Evolutionary conservation across 2,329 filamentous ascomycete genomes (phyloP).

Genomic region (Monilinia polystroma): DNA sequence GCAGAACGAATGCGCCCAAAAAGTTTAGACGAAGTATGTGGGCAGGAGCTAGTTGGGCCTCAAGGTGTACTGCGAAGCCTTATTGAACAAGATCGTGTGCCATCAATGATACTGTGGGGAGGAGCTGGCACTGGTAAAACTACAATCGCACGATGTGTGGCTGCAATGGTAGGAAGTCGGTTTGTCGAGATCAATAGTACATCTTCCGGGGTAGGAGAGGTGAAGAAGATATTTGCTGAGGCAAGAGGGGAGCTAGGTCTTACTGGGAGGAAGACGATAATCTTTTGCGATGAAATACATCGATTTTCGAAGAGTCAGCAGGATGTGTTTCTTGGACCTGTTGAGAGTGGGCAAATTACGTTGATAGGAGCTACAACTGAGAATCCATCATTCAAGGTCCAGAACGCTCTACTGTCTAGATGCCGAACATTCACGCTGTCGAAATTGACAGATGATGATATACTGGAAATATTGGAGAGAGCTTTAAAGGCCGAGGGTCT

Average conservation of each 20-base stretch:
- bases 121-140: constrained; percentile 81
- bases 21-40: constrained; percentile 80
- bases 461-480: constrained; percentile 72
- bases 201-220: constrained; percentile 80
- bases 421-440: constrained; percentile 88
- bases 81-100: constrained; percentile 81
- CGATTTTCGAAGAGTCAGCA: constrained; percentile 76
- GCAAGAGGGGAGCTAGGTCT: constrained; percentile 76
- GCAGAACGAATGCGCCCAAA: constrained; percentile 91
- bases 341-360: constrained; percentile 86
- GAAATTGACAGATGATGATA: constrained; percentile 69
- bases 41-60: constrained; percentile 86
- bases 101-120: constrained; percentile 95
- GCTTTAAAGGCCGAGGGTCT: constrained; percentile 64
- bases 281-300: constrained; percentile 84
- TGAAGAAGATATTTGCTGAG: constrained; percentile 87
- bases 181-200: constrained; percentile 98
- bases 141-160: constrained; percentile 88
- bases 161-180: constrained; percentile 74
- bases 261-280: constrained; percentile 86
- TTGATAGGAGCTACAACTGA: constrained; percentile 95
- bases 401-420: constrained; percentile 80
- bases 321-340: constrained; percentile 89
- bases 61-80: constrained; percentile 81
- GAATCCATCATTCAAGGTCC: constrained; percentile 93